Evolutionary conservation across 148 eudicot species (phyloP).

Genomic region (Linanthus parryae): DNA sequence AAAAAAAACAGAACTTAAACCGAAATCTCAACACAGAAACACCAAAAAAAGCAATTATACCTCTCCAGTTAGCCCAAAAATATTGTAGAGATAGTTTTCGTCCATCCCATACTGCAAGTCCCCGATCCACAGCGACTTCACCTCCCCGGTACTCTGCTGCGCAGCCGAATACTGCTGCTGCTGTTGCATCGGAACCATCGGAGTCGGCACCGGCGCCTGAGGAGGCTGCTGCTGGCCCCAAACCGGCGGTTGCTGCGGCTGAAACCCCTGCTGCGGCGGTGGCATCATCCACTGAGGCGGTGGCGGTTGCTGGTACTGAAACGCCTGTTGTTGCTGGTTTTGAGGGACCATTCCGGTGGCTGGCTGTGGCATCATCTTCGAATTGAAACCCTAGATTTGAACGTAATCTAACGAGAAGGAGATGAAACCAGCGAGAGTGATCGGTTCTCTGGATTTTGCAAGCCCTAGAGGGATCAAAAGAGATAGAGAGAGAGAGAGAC

Average conservation of each 20-base stretch:
- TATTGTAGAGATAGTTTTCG: conserved; percentile 52
- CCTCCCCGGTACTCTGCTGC: conserved; percentile 41
- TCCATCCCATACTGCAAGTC: conserved; percentile 97
- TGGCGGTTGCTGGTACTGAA: conserved; percentile 10
- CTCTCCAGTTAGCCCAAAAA: conserved; percentile 71
- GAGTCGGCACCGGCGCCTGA: conserved; percentile 10
- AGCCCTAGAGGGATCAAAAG: neutral
- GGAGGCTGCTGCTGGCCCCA: conserved; percentile 26
- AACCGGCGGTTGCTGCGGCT: no score
- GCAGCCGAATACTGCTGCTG: conserved; percentile 30
- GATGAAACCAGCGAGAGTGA: neutral
- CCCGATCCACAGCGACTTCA: conserved; percentile 90
- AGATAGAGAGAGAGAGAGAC: neutral
- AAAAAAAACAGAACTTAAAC: no score
- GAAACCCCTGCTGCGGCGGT: conserved; percentile 9
- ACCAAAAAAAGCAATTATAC: no score
- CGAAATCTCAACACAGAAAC: no score
- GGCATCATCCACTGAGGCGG: conserved; percentile 13
- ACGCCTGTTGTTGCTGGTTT: neutral
- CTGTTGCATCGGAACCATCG: conserved; percentile 14
- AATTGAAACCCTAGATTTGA: no score
- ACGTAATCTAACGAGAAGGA: no score
- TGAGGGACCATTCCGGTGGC: neutral
- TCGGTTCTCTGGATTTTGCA: neutral
- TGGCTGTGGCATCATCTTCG: conserved; percentile 1